Evolutionary conservation across 495 filamentous ascomycete species (phyloP), one percentile per base, ranked within the genome.

Genomic region (Neurospora discreta): DNA sequence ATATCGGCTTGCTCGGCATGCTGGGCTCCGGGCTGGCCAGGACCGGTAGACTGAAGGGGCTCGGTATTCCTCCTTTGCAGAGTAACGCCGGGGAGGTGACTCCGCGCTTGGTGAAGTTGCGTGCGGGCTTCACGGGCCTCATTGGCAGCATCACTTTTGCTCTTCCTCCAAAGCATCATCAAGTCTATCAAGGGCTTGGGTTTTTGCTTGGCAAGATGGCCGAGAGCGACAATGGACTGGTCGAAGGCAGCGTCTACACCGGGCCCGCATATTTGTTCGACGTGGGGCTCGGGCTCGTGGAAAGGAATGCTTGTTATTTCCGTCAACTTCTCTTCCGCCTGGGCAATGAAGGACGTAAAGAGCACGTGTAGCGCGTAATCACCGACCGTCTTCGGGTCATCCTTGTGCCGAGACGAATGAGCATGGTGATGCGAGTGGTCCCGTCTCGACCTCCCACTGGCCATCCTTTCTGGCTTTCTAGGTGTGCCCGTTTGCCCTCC

Each of bases 361-460:
- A 99, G 84, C 76, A 97, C 95, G 81, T 98, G 95, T 70, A 98
- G 84, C 33, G 96, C 94, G 86, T 97, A 98, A 84, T 99, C 95
- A 67, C 93, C 95, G 68, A 97, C 93, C 0, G 93, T 97, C 82
- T 94, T 97, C 72, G 88, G 86, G 75, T 97, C 92, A 40, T 89
- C 86, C 76, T 86, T 84, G 77, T 90, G 87, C 71, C 90, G 88
- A 46, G 91, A 92, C 39, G 94, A 97, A 77, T 95, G 92, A 13
- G 93, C 94, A 73, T 90, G 92, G 75, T 92, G 89, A 75, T 93
- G 94, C 38, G 87, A 84, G 77, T 92, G 90, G 68, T 92, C 91
- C 70, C 90, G 87, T 75, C 89, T 88, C 68, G 83, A 78, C 77
- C 87, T 91, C 3, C 87, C 86, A 79, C 88, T 93, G 26, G 89